A percentile compares a stretch with the other conserved stretches of the same genome.
phyloP scores from a whole-genome alignment of 306 rosid species.

The Rosa chinensis region DNA sequence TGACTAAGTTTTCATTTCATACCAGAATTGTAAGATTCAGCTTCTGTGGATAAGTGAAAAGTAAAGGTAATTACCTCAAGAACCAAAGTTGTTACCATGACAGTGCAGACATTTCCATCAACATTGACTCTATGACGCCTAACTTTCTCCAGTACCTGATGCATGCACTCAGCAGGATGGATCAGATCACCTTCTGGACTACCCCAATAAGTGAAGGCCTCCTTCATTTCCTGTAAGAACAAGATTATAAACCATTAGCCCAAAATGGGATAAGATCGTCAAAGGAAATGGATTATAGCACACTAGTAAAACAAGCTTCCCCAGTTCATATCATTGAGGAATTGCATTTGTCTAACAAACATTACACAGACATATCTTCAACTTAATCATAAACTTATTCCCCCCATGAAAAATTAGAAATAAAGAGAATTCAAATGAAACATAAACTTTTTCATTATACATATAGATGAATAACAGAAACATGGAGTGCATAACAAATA shows the following conservation, averaged over 20 bases:
- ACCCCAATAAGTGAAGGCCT: constrained; percentile 82
- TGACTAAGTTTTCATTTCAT: neutral
- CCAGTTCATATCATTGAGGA: neutral
- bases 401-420: neutral
- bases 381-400: neutral
- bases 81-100: constrained; percentile 93
- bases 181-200: constrained; percentile 90
- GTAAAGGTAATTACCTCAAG: constrained; percentile 60
- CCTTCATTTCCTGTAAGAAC: constrained; percentile 76
- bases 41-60: constrained; percentile 14
- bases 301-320: neutral
- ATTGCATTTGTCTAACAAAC: neutral
- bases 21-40: neutral
- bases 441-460: neutral
- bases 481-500: neutral
- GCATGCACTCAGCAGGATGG: constrained; percentile 98
- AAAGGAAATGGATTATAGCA: neutral
- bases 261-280: neutral
- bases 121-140: constrained; percentile 90
- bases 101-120: constrained; percentile 98
- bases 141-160: constrained; percentile 96
- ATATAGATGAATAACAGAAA: neutral
- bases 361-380: neutral
- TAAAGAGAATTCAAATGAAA: neutral
- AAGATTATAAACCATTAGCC: neutral